These are phyloP conservation scores for Vigna hirtella DNA, from an alignment of 306 rosid genomes.

Conservation along the genomic window DNA sequence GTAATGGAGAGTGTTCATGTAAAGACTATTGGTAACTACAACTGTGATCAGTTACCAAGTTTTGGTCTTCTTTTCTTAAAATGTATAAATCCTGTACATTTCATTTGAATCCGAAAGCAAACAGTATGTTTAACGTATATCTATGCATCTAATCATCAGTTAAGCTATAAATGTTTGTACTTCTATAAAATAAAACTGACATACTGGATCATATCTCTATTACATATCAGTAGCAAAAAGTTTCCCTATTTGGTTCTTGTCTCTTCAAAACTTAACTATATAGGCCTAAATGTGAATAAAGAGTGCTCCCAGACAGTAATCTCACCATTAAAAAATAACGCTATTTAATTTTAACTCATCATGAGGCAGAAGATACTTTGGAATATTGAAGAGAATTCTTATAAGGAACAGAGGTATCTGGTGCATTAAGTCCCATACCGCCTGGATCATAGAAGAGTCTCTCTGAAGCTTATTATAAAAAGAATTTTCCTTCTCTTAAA, in stretches of 20 bases:
- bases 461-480: too few species aligned
- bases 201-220: not conserved
- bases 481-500: too few species aligned
- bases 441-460: not conserved
- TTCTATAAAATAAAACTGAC: not conserved
- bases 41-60: not conserved
- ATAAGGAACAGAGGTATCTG: too few species aligned
- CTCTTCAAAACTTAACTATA: not conserved
- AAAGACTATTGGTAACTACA: conserved; percentile 17
- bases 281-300: not conserved
- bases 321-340: not conserved
- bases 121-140: not conserved
- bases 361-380: too few species aligned
- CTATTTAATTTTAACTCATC: too few species aligned
- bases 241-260: not conserved
- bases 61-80: not conserved
- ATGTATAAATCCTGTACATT: not conserved
- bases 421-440: not conserved
- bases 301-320: not conserved
- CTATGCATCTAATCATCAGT: not conserved
- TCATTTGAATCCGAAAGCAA: not conserved
- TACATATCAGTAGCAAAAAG: not conserved
- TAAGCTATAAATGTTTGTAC: too few species aligned
- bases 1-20: conserved; percentile 54
- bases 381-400: too few species aligned